Evolutionary conservation across 2,329 filamentous ascomycete genomes (phyloP).

Genomic region (Byssoonygena ceratinophila): DNA sequence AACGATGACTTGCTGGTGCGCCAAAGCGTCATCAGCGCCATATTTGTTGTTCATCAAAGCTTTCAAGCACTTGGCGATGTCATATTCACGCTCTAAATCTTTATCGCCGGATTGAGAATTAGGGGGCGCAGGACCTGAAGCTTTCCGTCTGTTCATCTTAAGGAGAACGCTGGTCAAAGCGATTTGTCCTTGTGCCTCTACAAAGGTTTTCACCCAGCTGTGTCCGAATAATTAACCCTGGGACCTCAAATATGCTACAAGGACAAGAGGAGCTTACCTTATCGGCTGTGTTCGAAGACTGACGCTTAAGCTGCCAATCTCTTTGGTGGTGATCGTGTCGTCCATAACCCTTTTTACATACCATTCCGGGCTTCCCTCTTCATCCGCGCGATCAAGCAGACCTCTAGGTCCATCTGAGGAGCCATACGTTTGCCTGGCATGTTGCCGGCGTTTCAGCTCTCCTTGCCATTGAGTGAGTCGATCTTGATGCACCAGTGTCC

Average conservation of each 20-base stretch:
- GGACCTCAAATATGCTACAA: not conserved
- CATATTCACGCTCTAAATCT: conserved; percentile 83
- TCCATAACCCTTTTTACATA: conserved; percentile 96
- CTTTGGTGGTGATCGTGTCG: conserved; percentile 82
- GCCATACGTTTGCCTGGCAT: conserved; percentile 59
- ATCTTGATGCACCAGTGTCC: conserved; percentile 94
- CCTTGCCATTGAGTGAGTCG: conserved; percentile 86
- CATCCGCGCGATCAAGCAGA: conserved; percentile 69
- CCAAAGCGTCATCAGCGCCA: conserved; percentile 86
- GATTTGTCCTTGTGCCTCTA: conserved; percentile 94
- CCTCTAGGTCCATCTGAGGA: conserved; percentile 54
- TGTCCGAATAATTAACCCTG: not conserved
- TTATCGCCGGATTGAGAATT: conserved; percentile 55
- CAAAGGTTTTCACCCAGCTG: conserved; percentile 87
- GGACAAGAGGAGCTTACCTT: conserved; percentile 35
- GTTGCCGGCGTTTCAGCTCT: conserved; percentile 76
- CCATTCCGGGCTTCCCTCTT: conserved; percentile 95
- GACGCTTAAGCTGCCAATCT: conserved; percentile 84
- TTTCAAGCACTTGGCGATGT: conserved; percentile 95
- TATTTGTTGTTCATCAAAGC: conserved; percentile 99
- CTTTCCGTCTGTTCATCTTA: conserved; percentile 84
- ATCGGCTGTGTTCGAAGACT: conserved; percentile 93
- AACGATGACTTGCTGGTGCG: conserved; percentile 80
- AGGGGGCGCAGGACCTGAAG: conserved; percentile 57
- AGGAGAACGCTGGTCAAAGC: conserved; percentile 86